Percentiles rank a stretch among this genome's conserved stretches.
Conservation (phyloP, 1,139 yeast species). For the Lodderomyces parapsilosis region DNA sequence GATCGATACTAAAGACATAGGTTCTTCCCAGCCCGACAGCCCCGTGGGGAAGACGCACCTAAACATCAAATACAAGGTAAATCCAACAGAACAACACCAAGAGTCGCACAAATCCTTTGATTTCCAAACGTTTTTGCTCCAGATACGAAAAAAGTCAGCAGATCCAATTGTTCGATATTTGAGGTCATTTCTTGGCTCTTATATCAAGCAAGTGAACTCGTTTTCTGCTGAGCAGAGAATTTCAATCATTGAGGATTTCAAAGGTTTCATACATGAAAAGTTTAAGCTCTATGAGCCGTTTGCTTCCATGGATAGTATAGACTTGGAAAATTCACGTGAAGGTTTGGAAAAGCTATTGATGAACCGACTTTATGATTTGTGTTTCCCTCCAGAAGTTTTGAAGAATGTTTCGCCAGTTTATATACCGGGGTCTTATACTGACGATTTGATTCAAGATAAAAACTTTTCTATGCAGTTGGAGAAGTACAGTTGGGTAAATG, state of each 20-base stretch:
- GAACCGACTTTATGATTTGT: constrained; percentile 77
- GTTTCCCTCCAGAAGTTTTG: constrained; percentile 77
- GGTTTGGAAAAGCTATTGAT: constrained; percentile 91
- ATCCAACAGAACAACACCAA: constrained; percentile 32
- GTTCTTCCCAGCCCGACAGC: neutral
- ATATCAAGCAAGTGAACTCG: constrained; percentile 54
- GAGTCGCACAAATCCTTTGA: constrained; percentile 63
- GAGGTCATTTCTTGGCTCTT: constrained; percentile 75
- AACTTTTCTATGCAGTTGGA: constrained; percentile 55
- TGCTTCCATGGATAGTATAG: constrained; percentile 55
- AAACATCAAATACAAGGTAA: constrained; percentile 14
- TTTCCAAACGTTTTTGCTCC: constrained; percentile 75
- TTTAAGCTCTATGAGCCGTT: constrained; percentile 73
- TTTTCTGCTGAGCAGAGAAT: constrained; percentile 79
- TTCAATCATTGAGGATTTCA: constrained; percentile 73
- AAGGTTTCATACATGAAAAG: constrained; percentile 65
- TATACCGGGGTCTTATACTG: constrained; percentile 23
- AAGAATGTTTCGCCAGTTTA: constrained; percentile 41
- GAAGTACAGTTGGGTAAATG: constrained; percentile 72
- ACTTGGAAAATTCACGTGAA: constrained; percentile 73
- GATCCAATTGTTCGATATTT: constrained; percentile 89
- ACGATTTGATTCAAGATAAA: constrained; percentile 65
- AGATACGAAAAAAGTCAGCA: constrained; percentile 71
- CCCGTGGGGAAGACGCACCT: constrained; percentile 1
- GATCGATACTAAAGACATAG: constrained; percentile 1